Base-by-base conservation (phyloP, 305 asterid genomes). In the Coffea humblotiana region DNA sequence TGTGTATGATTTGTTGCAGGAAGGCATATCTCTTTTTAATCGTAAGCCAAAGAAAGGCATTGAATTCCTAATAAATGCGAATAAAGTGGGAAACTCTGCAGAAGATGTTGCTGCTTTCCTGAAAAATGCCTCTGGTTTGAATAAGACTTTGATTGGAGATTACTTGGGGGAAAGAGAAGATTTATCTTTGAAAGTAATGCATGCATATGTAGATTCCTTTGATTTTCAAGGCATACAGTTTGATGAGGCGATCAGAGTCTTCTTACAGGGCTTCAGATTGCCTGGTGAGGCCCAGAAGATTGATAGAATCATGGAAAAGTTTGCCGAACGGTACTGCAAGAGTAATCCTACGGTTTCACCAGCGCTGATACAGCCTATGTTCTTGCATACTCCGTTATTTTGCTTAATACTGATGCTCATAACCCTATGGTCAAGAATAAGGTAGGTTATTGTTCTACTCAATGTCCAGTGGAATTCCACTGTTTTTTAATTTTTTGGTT, bases 271-370 rank as follows among this genome's bases (percentile, higher is more conserved):
- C 72, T 96, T 96, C 81, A 92, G 99, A 82, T 79, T 96, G 85
- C 99, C 99, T 81, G 99, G 99, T 67, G 99, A 96, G 93, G 99
- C 99, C 65, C 99, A 96, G 84, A 96, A 96, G 91, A 96, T 96
- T 76, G 99, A 96, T 78, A 92, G 99, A 64, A 93, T 96, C 61
- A 96, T 96, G 99, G 99, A 96, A 81, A 96, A 96, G 87, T 94
- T 96, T 88, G 93, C 98, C 72, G 98, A 96, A 80, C 90, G 98
- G 66, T 96, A 93, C 86, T 96, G 99, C 88, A 96, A 96, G 85
- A 90, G 98, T 84, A 96, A 94, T 85, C 96, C 98, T 45, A 89
- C 89, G 82, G 95, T 77, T 82, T 96, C 89, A 92, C 91, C 77
- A 96, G 98, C 88, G 99, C 98, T 29, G 99, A 96, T 82, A 96